These are phyloP conservation scores for Notholithocarpus densiflorus DNA, from an alignment of 306 rosid genomes.

Conservation along the genomic window DNA sequence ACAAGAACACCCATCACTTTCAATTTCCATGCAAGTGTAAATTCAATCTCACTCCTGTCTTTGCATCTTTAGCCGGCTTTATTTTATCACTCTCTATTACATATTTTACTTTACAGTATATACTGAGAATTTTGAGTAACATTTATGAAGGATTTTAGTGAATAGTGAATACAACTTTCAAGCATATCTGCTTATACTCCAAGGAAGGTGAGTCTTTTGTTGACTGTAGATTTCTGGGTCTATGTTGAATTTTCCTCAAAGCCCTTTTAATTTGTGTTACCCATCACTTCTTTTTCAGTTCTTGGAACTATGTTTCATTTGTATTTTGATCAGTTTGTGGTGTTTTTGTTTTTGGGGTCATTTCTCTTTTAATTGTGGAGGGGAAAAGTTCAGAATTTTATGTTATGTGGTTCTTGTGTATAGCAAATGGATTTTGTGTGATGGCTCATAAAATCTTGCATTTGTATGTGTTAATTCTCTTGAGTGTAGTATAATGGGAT, in stretches of 20 bases:
- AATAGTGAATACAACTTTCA: neutral
- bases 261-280: neutral
- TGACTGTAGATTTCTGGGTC: neutral
- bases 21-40: neutral
- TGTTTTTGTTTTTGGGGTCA: neutral
- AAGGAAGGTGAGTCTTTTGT: neutral
- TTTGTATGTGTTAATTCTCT: neutral
- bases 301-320: neutral
- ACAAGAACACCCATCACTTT: neutral
- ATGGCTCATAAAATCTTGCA: neutral
- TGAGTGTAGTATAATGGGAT: neutral
- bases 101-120: no score
- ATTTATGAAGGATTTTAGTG: neutral
- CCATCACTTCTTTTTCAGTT: neutral
- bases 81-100: neutral
- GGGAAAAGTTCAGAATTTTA: neutral
- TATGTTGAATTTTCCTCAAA: neutral
- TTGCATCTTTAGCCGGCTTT: neutral
- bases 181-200: neutral
- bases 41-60: neutral
- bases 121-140: neutral
- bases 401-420: neutral
- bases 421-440: neutral
- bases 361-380: neutral
- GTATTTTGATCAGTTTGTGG: neutral